Evolutionary conservation across 106 monocot species (phyloP).

Genomic region (Amphibolis antarctica): DNA sequence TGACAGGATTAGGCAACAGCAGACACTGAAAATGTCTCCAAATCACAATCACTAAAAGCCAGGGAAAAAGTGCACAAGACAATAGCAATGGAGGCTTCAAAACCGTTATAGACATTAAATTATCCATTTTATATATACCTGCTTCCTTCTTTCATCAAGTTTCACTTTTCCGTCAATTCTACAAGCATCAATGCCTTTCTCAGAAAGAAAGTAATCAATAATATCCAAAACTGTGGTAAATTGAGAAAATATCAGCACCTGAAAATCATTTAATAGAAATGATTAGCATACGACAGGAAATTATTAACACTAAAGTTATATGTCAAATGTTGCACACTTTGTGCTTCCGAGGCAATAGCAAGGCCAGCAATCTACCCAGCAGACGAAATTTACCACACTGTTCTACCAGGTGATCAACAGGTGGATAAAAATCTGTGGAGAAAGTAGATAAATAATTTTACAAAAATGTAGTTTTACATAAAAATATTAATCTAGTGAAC

Average conservation of each 20-base stretch:
- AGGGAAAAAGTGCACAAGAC: slow-evolving; percentile 2
- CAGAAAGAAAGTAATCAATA: slow-evolving; percentile 61
- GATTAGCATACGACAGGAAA: not conserved
- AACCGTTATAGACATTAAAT: not conserved
- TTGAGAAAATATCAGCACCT: slow-evolving; percentile 92
- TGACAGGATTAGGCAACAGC: no score
- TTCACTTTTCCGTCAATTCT: slow-evolving; percentile 78
- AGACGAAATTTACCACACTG: slow-evolving; percentile 91
- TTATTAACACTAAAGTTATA: not conserved
- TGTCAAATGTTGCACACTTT: slow-evolving; percentile 34
- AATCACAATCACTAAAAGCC: no score
- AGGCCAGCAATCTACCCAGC: slow-evolving; percentile 51
- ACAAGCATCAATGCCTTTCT: slow-evolving; percentile 58
- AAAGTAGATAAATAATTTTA: not conserved
- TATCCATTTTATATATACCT: slow-evolving; percentile 31
- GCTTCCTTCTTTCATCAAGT: slow-evolving; percentile 63
- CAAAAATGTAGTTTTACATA: not conserved
- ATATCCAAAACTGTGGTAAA: slow-evolving; percentile 85
- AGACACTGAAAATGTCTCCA: no score
- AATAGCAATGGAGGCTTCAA: not conserved
- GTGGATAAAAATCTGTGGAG: slow-evolving; percentile 55
- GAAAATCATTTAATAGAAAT: slow-evolving; percentile 19
- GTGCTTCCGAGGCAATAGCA: slow-evolving; percentile 63
- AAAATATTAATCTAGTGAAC: not conserved
- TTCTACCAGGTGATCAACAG: slow-evolving; percentile 46